Evolutionary conservation across 176 grass and related monocot species (phyloP).

Genomic region (Olyra latifolia): DNA sequence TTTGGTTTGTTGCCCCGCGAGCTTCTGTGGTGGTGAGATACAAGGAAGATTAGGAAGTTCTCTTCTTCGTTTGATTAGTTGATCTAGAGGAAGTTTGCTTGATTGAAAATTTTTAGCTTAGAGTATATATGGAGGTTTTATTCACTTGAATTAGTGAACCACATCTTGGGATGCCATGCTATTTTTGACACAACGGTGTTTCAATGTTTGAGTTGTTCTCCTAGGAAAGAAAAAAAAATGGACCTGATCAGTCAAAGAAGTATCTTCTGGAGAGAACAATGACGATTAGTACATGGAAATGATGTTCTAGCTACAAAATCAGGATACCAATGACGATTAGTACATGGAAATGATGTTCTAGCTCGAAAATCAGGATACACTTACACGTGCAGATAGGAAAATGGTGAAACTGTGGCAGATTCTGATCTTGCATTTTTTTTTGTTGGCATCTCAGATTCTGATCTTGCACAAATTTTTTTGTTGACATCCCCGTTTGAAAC

Average conservation of each 20-base stretch:
- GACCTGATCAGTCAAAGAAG: neutral
- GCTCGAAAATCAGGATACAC: neutral
- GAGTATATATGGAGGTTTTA: constrained; percentile 6
- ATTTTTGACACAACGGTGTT: neutral
- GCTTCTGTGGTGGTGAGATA: neutral
- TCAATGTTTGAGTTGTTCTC: neutral
- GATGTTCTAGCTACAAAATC: neutral
- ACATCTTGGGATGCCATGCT: neutral
- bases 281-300: neutral
- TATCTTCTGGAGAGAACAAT: neutral
- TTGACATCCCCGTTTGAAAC: constrained; percentile 5
- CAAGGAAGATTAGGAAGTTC: neutral
- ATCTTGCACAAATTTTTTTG: neutral
- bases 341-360: neutral
- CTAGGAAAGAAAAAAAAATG: neutral
- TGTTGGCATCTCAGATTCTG: constrained; percentile 5
- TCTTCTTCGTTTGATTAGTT: neutral
- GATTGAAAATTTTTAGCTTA: neutral
- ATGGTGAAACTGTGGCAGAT: neutral
- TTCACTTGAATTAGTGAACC: neutral
- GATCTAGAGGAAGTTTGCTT: neutral
- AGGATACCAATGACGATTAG: neutral
- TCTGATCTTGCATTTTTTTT: neutral
- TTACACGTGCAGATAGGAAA: neutral
- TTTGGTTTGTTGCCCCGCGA: neutral